Base-by-base conservation (phyloP, 208 protist species). In the Porcisia deanei region DNA sequence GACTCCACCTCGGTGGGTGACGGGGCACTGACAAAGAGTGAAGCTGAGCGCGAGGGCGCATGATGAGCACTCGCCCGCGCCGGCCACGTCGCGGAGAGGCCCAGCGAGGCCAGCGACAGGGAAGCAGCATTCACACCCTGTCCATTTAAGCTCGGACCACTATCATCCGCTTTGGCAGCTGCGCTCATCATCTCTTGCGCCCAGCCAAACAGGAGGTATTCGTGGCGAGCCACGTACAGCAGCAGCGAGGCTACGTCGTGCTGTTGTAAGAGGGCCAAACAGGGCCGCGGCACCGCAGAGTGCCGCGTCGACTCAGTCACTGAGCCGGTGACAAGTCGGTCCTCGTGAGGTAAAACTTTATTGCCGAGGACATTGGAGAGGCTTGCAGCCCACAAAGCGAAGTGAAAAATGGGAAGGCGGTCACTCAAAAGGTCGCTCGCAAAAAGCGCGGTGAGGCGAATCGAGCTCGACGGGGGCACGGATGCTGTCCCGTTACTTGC, bases 211-310 rank as follows among this genome's bases (percentile, higher is more conserved):
- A 79, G 68, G 49, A 79, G 75, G 39, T 54, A 68, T 63, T 79
- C 75, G 39, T 74, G 45, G 25, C 75, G 75, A 30, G 75, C 39
- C 45, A 74, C 7, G 75, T 74, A 79, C n/a, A 79, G 67, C 25
- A 79, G 39, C 10, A 79, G 67, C 9, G 67, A 8, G 6, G 54
- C 22, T 7, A 74, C 4, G 14, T n/a, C 45, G 25, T 20, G 47
- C 30, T 59, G 22, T 58, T 68, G 66, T 41, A 67, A 47, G 16
- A n/a, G 49, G 55, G 37, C 12, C 63, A 55, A 30, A 58, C 25
- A 30, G 53, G 64, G 45, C 43, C 58, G 14, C 39, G 60, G 10
- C 0, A 18, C 37, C 37, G 20, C 37, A 45, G 54, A 52, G 39
- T 61, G 45, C 41, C 45, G 58, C 12, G 67, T 7, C 1, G 45